Conservation (phyloP, 2,329 filamentous ascomycete species). For the Teratosphaeria destructans region DNA sequence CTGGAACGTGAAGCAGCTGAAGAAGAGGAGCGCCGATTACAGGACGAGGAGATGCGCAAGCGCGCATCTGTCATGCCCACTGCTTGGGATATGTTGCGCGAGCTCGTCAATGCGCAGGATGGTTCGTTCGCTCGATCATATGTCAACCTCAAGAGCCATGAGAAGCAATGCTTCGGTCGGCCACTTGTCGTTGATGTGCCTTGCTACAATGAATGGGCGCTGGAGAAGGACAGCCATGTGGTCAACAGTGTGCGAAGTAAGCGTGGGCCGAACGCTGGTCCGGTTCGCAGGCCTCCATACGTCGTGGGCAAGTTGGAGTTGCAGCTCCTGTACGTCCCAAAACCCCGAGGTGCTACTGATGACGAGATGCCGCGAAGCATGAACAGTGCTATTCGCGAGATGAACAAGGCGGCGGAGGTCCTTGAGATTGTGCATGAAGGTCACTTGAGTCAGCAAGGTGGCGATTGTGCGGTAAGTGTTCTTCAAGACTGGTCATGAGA, state of each 20-base stretch:
- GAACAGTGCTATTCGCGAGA: slow-evolving; percentile 88
- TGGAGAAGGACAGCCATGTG: slow-evolving; percentile 62
- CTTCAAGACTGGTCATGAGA: neutral
- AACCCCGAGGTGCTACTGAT: slow-evolving; percentile 68
- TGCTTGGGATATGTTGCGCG: slow-evolving; percentile 77
- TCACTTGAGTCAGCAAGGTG: slow-evolving; percentile 87
- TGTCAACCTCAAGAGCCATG: slow-evolving; percentile 86
- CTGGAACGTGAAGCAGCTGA: slow-evolving; percentile 76
- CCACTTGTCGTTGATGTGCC: slow-evolving; percentile 80
- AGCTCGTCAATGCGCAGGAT: slow-evolving; percentile 72
- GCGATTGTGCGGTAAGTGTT: slow-evolving; percentile 80
- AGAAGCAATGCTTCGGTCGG: slow-evolving; percentile 76
- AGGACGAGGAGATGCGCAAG: slow-evolving; percentile 37
- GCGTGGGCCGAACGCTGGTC: slow-evolving; percentile 38
- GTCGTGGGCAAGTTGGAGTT: slow-evolving; percentile 89
- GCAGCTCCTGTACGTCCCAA: slow-evolving; percentile 88
- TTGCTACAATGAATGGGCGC: slow-evolving; percentile 98
- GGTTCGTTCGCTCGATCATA: slow-evolving; percentile 93
- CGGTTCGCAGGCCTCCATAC: slow-evolving; percentile 80
- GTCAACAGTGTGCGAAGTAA: slow-evolving; percentile 92
- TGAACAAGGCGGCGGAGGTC: slow-evolving; percentile 79
- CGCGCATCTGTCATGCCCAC: slow-evolving; percentile 51
- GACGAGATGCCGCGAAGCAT: slow-evolving; percentile 99
- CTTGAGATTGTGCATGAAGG: slow-evolving; percentile 70
- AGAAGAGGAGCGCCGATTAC: slow-evolving; percentile 33